These are phyloP conservation scores for Chaetomidium leptoderma DNA, from an alignment of 495 filamentous ascomycete species.

Conservation along the genomic window DNA sequence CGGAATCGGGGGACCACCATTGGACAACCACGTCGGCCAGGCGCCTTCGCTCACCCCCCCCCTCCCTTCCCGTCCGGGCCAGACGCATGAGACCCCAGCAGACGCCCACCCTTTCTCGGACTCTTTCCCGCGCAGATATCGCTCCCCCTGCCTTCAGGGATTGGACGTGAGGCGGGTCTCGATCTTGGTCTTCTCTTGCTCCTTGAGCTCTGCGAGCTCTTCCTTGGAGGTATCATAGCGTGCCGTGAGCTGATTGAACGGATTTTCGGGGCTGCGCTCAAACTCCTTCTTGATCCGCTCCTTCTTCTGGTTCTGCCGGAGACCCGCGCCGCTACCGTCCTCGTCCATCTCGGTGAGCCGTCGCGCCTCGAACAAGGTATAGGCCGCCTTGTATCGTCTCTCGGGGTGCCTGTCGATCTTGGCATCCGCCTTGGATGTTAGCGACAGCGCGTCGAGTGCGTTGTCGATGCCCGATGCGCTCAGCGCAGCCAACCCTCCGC, in stretches of 20 bases:
- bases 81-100: slow-evolving; percentile 11
- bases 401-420: slow-evolving; percentile 87
- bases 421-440: slow-evolving; percentile 48
- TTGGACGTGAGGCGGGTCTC: slow-evolving; percentile 59
- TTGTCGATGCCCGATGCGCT: slow-evolving; percentile 87
- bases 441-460: slow-evolving; percentile 73
- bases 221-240: slow-evolving; percentile 72
- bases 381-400: slow-evolving; percentile 80
- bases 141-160: slow-evolving; percentile 15
- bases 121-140: neutral
- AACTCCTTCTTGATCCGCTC: slow-evolving; percentile 84
- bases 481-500: slow-evolving; percentile 48
- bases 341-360: slow-evolving; percentile 77
- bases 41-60: neutral
- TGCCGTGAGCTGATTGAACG: slow-evolving; percentile 77
- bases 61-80: slow-evolving; percentile 14
- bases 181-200: slow-evolving; percentile 66
- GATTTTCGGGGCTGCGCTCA: slow-evolving; percentile 84
- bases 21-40: slow-evolving; percentile 8
- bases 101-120: neutral
- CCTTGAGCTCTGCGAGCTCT: slow-evolving; percentile 63
- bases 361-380: slow-evolving; percentile 79
- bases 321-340: slow-evolving; percentile 64
- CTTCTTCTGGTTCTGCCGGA: slow-evolving; percentile 74
- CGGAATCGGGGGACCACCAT: neutral